phyloP scores from a whole-genome alignment of 768 basidiomycete genomes.

The Termitomyces sp. region DNA sequence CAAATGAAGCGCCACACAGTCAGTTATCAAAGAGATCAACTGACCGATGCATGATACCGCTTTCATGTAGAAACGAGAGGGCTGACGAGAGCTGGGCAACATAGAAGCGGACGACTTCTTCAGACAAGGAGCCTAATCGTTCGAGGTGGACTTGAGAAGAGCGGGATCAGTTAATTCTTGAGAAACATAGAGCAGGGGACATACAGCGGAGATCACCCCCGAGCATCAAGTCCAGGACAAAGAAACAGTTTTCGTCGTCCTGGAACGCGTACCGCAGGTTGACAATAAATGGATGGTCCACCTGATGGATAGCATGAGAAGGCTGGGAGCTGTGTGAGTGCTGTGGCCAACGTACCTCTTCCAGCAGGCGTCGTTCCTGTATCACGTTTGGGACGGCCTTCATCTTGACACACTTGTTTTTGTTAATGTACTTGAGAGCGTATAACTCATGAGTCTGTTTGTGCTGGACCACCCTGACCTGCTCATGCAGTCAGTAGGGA shows the following conservation, averaged over 20 bases:
- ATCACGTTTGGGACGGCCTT: conserved; percentile 97
- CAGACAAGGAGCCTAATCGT: conserved; percentile 65
- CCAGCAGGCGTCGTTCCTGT: conserved; percentile 89
- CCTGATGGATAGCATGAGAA: conserved; percentile 36
- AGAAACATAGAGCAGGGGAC: conserved; percentile 21
- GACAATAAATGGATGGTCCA: conserved; percentile 94
- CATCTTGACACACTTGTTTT: conserved; percentile 96
- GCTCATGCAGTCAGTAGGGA: conserved; percentile 3
- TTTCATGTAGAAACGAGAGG: conserved; percentile 86
- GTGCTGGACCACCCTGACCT: conserved; percentile 99
- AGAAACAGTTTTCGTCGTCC: conserved; percentile 98
- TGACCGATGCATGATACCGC: conserved; percentile 93
- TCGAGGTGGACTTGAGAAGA: conserved; percentile 75
- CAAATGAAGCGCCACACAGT: conserved; percentile 19
- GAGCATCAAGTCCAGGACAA: conserved; percentile 95
- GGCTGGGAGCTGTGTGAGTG: conserved; percentile 3
- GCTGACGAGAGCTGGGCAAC: conserved; percentile 87
- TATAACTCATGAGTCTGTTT: conserved; percentile 96
- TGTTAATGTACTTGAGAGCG: conserved; percentile 99
- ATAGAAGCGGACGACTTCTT: conserved; percentile 82
- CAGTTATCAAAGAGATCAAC: conserved; percentile 26
- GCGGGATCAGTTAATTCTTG: conserved; percentile 8
- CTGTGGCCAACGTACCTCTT: conserved; percentile 61
- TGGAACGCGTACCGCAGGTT: conserved; percentile 96
- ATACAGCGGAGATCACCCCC: conserved; percentile 91